A percentile compares a stretch with the other conserved stretches of the same genome.
Conservation (phyloP, 2,329 filamentous ascomycete species). For the Ceratocystis diversiconidia region DNA sequence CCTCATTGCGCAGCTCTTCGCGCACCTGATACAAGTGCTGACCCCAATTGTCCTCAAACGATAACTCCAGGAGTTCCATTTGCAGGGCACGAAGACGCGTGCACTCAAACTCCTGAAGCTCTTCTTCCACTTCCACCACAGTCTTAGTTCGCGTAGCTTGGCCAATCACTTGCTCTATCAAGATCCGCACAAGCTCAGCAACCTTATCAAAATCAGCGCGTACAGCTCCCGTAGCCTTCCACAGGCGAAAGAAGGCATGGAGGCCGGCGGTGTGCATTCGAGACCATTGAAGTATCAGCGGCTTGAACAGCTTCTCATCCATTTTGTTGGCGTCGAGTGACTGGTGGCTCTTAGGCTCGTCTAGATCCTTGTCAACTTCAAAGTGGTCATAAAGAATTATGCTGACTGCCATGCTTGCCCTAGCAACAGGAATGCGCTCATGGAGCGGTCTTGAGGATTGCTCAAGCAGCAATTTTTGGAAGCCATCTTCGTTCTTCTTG, state of each 20-base stretch:
- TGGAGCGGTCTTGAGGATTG: constrained; percentile 59
- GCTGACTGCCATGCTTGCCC: constrained; percentile 75
- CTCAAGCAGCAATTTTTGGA: constrained; percentile 82
- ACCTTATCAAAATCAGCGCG: constrained; percentile 87
- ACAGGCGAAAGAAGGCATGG: constrained; percentile 77
- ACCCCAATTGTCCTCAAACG: constrained; percentile 91
- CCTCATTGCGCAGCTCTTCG: constrained; percentile 80
- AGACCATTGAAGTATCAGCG: constrained; percentile 84
- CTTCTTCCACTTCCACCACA: constrained; percentile 75
- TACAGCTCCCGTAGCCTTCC: constrained; percentile 79
- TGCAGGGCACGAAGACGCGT: constrained; percentile 66
- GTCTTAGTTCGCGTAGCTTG: constrained; percentile 69
- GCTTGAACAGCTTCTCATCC: constrained; percentile 75
- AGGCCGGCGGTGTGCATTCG: constrained; percentile 73
- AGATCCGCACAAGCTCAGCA: constrained; percentile 74
- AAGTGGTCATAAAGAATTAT: constrained; percentile 89
- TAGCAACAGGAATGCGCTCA: constrained; percentile 73
- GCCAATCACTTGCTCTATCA: constrained; percentile 80
- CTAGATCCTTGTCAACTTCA: constrained; percentile 74
- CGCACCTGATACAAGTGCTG: constrained; percentile 79
- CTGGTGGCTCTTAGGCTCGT: constrained; percentile 64
- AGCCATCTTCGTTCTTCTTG: constrained; percentile 77
- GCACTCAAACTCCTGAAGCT: constrained; percentile 72
- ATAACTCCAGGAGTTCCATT: constrained; percentile 81
- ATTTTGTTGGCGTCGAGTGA: constrained; percentile 60